Evolutionary conservation across 179 eudicot species (phyloP).

Genomic region (Carnegiea gigantea): DNA sequence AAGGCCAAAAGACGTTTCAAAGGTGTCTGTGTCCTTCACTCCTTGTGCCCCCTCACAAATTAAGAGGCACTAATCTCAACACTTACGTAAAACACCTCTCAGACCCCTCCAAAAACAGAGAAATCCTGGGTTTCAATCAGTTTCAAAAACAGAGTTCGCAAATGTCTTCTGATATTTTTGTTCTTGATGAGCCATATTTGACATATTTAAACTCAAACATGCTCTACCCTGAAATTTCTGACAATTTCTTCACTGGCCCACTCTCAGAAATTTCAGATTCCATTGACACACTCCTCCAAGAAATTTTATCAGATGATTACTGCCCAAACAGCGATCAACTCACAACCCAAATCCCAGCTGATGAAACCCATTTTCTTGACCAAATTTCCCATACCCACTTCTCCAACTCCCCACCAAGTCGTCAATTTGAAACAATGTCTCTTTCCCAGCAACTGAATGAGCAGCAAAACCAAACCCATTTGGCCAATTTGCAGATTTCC

Average conservation of each 20-base stretch:
- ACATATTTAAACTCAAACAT: constrained; percentile 13
- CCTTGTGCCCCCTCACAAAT: no score
- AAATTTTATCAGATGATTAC: constrained; percentile 30
- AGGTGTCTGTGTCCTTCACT: no score
- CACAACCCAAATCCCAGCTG: constrained; percentile 26
- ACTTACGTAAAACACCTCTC: no score
- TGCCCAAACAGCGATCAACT: not conserved
- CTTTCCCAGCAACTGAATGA: constrained; percentile 33
- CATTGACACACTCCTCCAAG: constrained; percentile 47
- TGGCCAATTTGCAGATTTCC: constrained; percentile 27
- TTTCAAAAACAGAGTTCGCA: not conserved
- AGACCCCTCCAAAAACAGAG: not conserved
- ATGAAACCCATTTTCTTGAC: constrained; percentile 37
- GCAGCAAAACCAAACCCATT: constrained; percentile 21
- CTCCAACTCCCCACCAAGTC: constrained; percentile 63
- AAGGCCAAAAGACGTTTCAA: no score
- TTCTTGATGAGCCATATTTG: constrained; percentile 39
- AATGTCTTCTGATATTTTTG: constrained; percentile 69
- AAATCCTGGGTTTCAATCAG: not conserved
- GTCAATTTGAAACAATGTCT: constrained; percentile 49
- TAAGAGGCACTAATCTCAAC: no score
- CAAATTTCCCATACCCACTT: constrained; percentile 45
- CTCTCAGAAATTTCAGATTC: constrained; percentile 37
- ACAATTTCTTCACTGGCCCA: constrained; percentile 44
- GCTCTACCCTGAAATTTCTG: constrained; percentile 25